Base-by-base conservation (phyloP, 345 rosid genomes). In the Carallia brachiata region DNA sequence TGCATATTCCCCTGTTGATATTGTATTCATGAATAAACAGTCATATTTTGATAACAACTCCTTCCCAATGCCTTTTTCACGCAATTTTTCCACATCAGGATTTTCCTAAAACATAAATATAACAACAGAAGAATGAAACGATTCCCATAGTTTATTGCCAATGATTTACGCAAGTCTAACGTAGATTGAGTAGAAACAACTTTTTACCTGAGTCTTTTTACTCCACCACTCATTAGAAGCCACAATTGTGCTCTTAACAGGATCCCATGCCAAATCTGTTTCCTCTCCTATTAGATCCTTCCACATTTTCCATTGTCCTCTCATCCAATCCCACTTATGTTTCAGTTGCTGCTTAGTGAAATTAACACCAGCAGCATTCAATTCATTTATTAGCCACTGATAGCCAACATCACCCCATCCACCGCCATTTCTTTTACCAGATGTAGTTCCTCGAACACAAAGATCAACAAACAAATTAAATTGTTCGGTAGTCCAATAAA, bases 311-410 rank as follows among this genome's bases (percentile, higher is more conserved):
- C 59, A 52, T 13, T 52, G 59, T 1, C n/a, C 39, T 34, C 53
- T 65, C 44, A 52, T 48, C 55, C 69, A 65, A 52, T 65, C 39
- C 44, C 69, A 65, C 53, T 65, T 65, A n/a, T 31, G 44, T 52
- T 31, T 65, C 23, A 65, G 5, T 6, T 52, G 30, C 9, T 52
- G 28, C 53, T 52, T 65, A 18, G 69, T 52, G 23, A 65, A 44
- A 6, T 6, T 1, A 1, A 13, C 2, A 15, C 40, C 57, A 15
- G 4, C 16, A 28, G 2, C 13, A 3, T 65, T 65, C 39, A 65
- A 12, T 17, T 65, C 57, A 65, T 50, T 50, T 5, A 23, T 19
- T 48, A 65, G 17, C 56, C 37, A 64, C 17, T 16, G 50, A 36
- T 54, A 64, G 30, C 67, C 56, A 6, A 44, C 30, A 8, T 10